A percentile compares a stretch with the other conserved stretches of the same genome.
These are phyloP conservation scores for Catharanthus roseus DNA, from an alignment of 257 asterid species.

Conservation along the genomic window DNA sequence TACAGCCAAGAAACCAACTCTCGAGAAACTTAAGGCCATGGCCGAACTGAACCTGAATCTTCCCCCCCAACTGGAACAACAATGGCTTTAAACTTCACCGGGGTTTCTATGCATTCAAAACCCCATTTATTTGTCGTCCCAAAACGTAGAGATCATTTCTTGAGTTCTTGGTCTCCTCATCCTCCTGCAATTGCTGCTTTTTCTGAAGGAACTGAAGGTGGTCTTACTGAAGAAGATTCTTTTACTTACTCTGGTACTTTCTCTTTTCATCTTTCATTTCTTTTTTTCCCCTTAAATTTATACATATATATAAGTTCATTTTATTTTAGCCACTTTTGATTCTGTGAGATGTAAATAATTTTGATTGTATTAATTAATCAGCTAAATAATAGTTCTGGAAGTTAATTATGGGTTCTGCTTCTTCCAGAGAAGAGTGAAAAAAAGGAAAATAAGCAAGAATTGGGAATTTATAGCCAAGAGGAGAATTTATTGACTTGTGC, in stretches of 20 bases:
- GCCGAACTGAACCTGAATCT: not conserved
- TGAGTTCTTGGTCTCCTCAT: conserved; percentile 16
- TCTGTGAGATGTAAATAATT: no score
- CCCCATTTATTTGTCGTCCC: conserved; percentile 28
- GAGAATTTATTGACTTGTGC: not conserved
- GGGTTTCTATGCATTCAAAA: conserved; percentile 39
- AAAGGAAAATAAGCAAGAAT: not conserved
- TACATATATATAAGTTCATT: no score
- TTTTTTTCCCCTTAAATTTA: not conserved
- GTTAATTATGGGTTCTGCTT: not conserved
- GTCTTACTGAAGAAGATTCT: conserved; percentile 49
- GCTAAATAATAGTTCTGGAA: no score
- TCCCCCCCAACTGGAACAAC: conserved; percentile 10
- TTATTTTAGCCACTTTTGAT: no score
- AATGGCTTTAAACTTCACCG: conserved; percentile 61
- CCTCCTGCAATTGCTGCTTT: conserved; percentile 40
- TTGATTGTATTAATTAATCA: not conserved
- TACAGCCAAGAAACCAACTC: conserved; percentile 21
- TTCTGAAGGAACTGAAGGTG: conserved; percentile 62
- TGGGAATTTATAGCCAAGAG: not conserved
- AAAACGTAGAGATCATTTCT: conserved; percentile 29
- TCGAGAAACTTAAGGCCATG: conserved; percentile 21
- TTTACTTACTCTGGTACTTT: conserved; percentile 46
- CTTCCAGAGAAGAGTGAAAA: not conserved
- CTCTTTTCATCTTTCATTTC: not conserved